A percentile compares a stretch with the other conserved stretches of the same genome.
These are phyloP conservation scores for Rosellinia necatrix DNA, from an alignment of 2,329 filamentous ascomycete genomes.

Conservation along the genomic window DNA sequence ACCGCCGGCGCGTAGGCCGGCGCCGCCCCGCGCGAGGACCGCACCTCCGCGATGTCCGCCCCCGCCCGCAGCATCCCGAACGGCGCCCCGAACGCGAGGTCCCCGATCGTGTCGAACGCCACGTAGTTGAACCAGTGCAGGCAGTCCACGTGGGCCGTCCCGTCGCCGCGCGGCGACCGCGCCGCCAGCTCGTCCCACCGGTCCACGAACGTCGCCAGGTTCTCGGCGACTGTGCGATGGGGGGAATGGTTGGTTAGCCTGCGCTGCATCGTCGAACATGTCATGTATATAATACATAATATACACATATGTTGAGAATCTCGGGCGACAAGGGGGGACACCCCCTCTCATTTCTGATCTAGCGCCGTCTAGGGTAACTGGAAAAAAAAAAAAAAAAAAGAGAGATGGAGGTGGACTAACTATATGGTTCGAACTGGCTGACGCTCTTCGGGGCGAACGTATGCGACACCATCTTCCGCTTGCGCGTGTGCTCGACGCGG, in stretches of 20 bases:
- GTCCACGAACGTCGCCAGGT: constrained; percentile 72
- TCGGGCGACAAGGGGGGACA: no score
- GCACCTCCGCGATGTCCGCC: constrained; percentile 76
- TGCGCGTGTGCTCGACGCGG: constrained; percentile 80
- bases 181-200: constrained; percentile 71
- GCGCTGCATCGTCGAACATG: no score
- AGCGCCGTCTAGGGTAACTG: no score
- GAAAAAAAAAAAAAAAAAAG: no score
- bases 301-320: not conserved
- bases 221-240: constrained; percentile 60
- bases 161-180: constrained; percentile 50
- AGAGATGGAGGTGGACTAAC: no score
- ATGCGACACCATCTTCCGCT: constrained; percentile 86
- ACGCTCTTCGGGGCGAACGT: constrained; percentile 85
- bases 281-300: no score
- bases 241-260: no score
- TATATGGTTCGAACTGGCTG: constrained; percentile 85
- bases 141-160: constrained; percentile 69
- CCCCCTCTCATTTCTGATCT: no score
- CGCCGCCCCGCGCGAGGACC: constrained; percentile 60
- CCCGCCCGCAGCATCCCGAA: constrained; percentile 84
- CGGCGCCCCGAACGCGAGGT: constrained; percentile 73
- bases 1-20: constrained; percentile 78
- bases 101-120: constrained; percentile 59
- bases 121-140: constrained; percentile 81